Conservation (phyloP, 768 basidiomycete species). For the Termitomyces sp. region DNA sequence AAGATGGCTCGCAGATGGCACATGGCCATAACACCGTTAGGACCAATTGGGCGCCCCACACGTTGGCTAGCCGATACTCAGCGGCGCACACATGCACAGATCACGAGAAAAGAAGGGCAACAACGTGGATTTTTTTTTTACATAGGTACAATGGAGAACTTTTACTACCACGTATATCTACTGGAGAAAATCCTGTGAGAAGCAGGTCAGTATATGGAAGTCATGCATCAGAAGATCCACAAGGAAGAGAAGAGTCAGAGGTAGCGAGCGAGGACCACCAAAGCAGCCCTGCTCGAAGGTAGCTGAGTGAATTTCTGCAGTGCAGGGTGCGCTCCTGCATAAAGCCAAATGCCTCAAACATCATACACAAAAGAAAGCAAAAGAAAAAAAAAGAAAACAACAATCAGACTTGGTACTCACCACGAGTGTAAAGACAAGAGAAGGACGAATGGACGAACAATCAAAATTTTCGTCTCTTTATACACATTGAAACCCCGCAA, state of each 20-base stretch:
- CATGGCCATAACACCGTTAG: not conserved
- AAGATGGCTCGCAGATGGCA: not conserved
- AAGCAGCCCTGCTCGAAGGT: conserved; percentile 68
- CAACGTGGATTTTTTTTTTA: not conserved
- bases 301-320: conserved; percentile 89
- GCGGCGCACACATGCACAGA: not conserved
- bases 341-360: conserved; percentile 97
- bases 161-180: not conserved
- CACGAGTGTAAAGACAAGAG: not conserved
- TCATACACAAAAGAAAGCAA: conserved; percentile 40
- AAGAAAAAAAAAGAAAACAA: no score
- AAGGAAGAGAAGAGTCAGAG: conserved; percentile 28
- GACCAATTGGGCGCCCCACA: no score
- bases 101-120: not conserved
- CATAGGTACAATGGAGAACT: not conserved
- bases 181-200: not conserved
- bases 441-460: not conserved
- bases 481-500: conserved; percentile 31
- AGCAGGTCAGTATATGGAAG: not conserved
- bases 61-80: not conserved
- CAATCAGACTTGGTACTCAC: conserved; percentile 32
- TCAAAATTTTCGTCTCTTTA: conserved; percentile 13
- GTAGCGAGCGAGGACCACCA: conserved; percentile 45
- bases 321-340: conserved; percentile 64
- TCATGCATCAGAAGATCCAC: not conserved